Conservation (phyloP, 1,139 yeast species). For the Diutina rugosa region DNA sequence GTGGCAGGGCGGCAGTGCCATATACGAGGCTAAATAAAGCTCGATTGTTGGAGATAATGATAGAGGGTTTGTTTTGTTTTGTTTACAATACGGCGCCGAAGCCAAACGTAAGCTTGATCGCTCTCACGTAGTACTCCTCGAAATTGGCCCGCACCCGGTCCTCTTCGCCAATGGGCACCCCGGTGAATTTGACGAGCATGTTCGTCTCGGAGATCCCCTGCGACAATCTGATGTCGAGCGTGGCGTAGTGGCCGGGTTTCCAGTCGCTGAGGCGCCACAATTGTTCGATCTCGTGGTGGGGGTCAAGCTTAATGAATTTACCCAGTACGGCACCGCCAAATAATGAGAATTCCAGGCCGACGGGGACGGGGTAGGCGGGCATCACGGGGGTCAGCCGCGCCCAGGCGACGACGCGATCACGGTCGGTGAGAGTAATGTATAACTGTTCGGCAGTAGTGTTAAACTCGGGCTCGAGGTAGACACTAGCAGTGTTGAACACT, state of each 20-base stretch:
- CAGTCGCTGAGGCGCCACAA: slow-evolving; percentile 84
- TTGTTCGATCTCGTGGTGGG: slow-evolving; percentile 48
- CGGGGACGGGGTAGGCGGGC: slow-evolving; percentile 34
- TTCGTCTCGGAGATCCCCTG: slow-evolving; percentile 78
- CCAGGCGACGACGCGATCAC: slow-evolving; percentile 78
- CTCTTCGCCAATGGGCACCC: slow-evolving; percentile 97
- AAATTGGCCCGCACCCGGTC: slow-evolving; percentile 78
- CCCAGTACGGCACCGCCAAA: slow-evolving; percentile 90
- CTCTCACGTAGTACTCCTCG: slow-evolving; percentile 75
- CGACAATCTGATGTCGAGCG: slow-evolving; percentile 47
- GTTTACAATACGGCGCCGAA: slow-evolving; percentile 66
- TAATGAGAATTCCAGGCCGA: slow-evolving; percentile 51
- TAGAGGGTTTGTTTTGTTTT: not conserved
- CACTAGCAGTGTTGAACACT: slow-evolving; percentile 62
- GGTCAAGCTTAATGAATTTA: slow-evolving; percentile 45
- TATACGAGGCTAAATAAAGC: not conserved
- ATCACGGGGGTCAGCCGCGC: slow-evolving; percentile 64
- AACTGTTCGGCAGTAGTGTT: slow-evolving; percentile 81
- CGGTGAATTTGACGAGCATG: slow-evolving; percentile 66
- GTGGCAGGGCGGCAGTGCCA: too few relatives aligned
- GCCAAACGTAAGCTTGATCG: slow-evolving; percentile 86
- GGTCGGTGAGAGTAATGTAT: slow-evolving; percentile 63
- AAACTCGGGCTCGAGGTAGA: slow-evolving; percentile 70
- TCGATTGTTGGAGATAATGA: too few relatives aligned
- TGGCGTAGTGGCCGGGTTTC: slow-evolving; percentile 74